Base-by-base conservation (phyloP, 768 basidiomycete genomes). In the Gloeostereum incarnatum region DNA sequence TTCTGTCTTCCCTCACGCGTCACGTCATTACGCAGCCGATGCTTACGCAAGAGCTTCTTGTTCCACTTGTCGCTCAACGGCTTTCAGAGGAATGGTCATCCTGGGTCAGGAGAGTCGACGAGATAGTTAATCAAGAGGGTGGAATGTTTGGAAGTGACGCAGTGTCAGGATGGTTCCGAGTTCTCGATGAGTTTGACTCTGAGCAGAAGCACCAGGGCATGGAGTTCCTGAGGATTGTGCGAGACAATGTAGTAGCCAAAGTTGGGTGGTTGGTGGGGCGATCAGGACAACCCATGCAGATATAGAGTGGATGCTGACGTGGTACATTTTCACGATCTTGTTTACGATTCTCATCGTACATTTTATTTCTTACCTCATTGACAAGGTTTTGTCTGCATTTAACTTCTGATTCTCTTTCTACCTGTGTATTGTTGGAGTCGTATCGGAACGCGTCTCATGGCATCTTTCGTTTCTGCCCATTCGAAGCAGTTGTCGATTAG, bases 111-210 rank as follows among this genome's bases (percentile, higher is more conserved):
- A 68, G 68, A 33, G 68, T 91, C 21, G 83, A 88, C 47, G 62
- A 71, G 6, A 59, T 73, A 11, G 81, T 86, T 4, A 91, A 90
- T 50, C 63, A 58, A 10, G 66, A 81, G 44, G 83, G 75, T 4
- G 77, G 83, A 4, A 86, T 91, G 86, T 88, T 88, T 53, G 76
- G 83, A 2, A 68, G 64, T 24, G 85, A 88, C 43, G 72, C 69
- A 6, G 84, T 80, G 29, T 58, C 66, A 45, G 61, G 59, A 4
- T 91, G 87, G 87, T 78, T 79, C 49, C 67, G 73, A 29, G 69
- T 63, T 6, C 54, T 91, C 50, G 82, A 89, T 38, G 71, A 72
- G 30, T 71, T 82, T 49, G 78, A 78, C 4, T 69, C 69, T 26
- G 61, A 62, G 14, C 75, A 75, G 43, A 59, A 56, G 17, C 43